phyloP scores from a whole-genome alignment of 2,329 filamentous ascomycete species.

The Lachnellula arida region DNA sequence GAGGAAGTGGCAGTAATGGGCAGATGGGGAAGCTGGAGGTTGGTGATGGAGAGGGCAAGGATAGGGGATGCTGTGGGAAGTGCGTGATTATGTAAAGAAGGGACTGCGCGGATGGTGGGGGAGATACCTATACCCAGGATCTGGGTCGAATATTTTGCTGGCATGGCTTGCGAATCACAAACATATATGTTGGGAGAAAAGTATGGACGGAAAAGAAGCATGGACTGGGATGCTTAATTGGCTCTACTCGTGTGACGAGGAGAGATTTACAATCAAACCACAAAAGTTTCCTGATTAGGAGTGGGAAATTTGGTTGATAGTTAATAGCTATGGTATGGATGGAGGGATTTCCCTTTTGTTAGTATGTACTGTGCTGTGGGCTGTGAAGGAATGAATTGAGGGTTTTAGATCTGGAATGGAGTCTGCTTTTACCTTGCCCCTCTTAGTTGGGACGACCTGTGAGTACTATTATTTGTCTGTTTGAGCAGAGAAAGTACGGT shows the following conservation, averaged over 20 bases:
- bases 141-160: neutral
- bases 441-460: too few relatives aligned
- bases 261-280: neutral
- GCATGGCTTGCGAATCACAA: neutral
- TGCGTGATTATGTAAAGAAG: conserved; percentile 77
- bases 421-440: neutral
- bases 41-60: conserved; percentile 56
- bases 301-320: neutral
- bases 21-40: conserved; percentile 70
- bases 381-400: too few relatives aligned
- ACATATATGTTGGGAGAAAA: neutral
- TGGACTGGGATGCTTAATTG: neutral
- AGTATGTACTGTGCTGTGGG: too few relatives aligned
- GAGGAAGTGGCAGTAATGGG: conserved; percentile 55
- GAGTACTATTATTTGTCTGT: too few relatives aligned
- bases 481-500: neutral
- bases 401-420: conserved; percentile 1
- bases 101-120: neutral
- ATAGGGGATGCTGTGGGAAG: conserved; percentile 73
- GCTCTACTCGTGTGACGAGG: neutral
- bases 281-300: neutral
- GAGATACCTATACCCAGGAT: neutral
- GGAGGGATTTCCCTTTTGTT: too few relatives aligned
- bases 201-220: neutral
- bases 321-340: too few relatives aligned